phyloP scores from a whole-genome alignment of 2,329 filamentous ascomycete species.

The Aspergillus jensenii region DNA sequence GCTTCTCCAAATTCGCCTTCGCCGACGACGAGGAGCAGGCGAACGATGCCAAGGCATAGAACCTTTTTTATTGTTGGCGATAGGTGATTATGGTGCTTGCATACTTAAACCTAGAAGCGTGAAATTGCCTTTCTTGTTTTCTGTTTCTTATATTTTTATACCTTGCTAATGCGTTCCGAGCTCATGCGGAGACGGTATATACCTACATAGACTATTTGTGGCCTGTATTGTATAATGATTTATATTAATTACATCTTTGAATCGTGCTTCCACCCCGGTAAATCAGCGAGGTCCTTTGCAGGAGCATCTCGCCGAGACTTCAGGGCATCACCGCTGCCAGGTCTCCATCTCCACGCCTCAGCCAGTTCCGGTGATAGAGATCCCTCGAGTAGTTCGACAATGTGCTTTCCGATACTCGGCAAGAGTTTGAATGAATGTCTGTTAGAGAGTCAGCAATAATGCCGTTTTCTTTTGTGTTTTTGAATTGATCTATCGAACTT shows the following conservation, averaged over 20 bases:
- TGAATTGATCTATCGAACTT: background rate
- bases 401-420: conserved; percentile 1
- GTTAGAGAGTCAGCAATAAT: background rate
- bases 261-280: conserved; percentile 5
- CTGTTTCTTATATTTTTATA: too few relatives aligned
- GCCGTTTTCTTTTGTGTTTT: too few relatives aligned
- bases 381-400: conserved; percentile 3
- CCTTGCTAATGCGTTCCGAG: too few relatives aligned
- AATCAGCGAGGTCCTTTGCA: conserved; percentile 1
- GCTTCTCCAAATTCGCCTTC: conserved; percentile 71
- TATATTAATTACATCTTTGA: background rate
- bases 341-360: conserved; percentile 1
- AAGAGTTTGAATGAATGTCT: conserved; percentile 3
- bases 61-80: background rate
- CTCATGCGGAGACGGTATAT: background rate
- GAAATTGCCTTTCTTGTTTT: too few relatives aligned
- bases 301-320: background rate
- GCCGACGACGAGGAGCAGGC: conserved; percentile 52
- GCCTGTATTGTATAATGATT: too few relatives aligned
- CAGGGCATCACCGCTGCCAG: conserved; percentile 1
- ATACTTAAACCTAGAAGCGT: too few relatives aligned
- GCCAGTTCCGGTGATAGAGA: background rate
- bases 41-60: conserved; percentile 9
- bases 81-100: too few relatives aligned
- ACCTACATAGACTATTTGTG: background rate